A percentile compares a stretch with the other conserved stretches of the same genome.
phyloP scores from a whole-genome alignment of 805 yeast species.

The Pichia rugopelliculosa region DNA sequence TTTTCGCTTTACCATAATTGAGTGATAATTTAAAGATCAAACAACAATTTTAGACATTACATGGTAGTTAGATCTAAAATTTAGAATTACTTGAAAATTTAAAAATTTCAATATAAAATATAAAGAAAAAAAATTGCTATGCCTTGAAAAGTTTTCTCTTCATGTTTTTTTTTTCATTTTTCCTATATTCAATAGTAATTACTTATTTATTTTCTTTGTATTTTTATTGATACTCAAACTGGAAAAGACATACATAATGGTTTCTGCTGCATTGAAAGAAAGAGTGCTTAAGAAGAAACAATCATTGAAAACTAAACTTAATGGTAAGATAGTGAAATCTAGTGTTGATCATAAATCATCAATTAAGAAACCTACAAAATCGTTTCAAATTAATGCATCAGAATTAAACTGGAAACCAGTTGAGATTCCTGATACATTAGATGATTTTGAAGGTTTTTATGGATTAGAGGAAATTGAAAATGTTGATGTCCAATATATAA shows the following conservation, averaged over 20 bases:
- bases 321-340: neutral
- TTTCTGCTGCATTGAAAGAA: constrained; percentile 11
- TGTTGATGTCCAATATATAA: constrained; percentile 67
- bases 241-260: constrained; percentile 13
- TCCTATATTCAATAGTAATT: no score
- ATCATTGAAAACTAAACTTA: constrained; percentile 6
- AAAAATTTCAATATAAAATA: no score
- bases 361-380: constrained; percentile 7
- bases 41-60: no score
- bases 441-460: constrained; percentile 83
- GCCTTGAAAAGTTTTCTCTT: constrained; percentile 5
- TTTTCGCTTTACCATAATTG: constrained; percentile 3
- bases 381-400: constrained; percentile 36
- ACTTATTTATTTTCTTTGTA: no score
- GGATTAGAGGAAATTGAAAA: constrained; percentile 95
- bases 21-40: no score
- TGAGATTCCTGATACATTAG: constrained; percentile 73
- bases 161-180: constrained; percentile 1
- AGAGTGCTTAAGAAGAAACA: constrained; percentile 15
- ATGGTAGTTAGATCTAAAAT: neutral
- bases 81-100: no score
- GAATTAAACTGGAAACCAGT: constrained; percentile 73
- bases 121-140: neutral
- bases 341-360: constrained; percentile 1
- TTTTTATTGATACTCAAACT: no score